Evolutionary conservation across 345 rosid genomes (phyloP).

Genomic region (Chamaenerion angustifolium): DNA sequence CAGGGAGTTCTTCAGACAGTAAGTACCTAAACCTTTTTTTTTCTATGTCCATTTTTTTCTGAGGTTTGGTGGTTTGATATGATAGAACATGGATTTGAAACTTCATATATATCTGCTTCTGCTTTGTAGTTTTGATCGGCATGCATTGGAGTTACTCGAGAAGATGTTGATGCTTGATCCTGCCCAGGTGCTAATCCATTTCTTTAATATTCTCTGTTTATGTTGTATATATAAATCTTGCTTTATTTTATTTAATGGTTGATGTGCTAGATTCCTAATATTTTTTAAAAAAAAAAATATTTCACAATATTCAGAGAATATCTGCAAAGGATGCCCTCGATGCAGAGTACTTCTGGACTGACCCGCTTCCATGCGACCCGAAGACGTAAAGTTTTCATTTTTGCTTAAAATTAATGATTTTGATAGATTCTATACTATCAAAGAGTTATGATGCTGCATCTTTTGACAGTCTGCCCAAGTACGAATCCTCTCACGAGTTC

Average conservation of each 20-base stretch:
- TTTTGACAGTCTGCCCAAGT: constrained; percentile 55
- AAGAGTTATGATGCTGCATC: too few relatives aligned
- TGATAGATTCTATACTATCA: too few relatives aligned
- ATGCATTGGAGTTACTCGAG: constrained; percentile 87
- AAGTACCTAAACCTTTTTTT: constrained; percentile 18
- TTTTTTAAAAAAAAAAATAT: too few relatives aligned
- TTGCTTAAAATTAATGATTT: too few relatives aligned
- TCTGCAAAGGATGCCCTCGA: constrained; percentile 91
- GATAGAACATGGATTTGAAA: neutral
- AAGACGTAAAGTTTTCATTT: constrained; percentile 37
- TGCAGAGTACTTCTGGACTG: constrained; percentile 96
- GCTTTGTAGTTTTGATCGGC: constrained; percentile 50
- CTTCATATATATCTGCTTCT: neutral
- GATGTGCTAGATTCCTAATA: neutral
- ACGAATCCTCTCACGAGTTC: constrained; percentile 92
- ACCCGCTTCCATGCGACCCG: constrained; percentile 90
- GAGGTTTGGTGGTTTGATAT: neutral
- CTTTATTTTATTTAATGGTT: neutral
- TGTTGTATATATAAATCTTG: too few relatives aligned
- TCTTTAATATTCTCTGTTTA: neutral
- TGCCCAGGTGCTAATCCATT: constrained; percentile 39
- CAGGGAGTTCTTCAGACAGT: constrained; percentile 67
- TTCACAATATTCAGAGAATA: constrained; percentile 47
- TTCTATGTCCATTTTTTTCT: neutral
- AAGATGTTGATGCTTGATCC: constrained; percentile 88